Base-by-base conservation (phyloP, 768 basidiomycete genomes). In the Termitomyces sp. region DNA sequence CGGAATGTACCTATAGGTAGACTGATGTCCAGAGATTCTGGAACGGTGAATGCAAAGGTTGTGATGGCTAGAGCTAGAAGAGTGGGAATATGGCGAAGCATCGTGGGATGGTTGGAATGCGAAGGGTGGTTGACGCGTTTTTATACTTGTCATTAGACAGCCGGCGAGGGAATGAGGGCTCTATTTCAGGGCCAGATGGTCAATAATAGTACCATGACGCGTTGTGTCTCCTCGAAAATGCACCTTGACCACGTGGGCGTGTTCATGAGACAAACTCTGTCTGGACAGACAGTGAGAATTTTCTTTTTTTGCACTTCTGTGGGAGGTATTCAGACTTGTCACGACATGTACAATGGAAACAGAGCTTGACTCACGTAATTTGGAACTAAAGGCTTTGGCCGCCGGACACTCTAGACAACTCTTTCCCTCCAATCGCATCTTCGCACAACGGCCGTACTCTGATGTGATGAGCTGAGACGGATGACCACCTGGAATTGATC, bases 1-100 rank as follows among this genome's bases (percentile, higher is more conserved):
- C 76, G 78, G 62, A 84, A 84, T 0, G 71, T 76, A 4, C 85
- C 85, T 7, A 74, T 77, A 11, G 69, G 74, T 11, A 81, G 63
- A 7, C 58, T 59, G n/a, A 84, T 73, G n/a, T 81, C 77, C 22
- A 79, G 71, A 13, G 69, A 64, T 22, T 12, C 35, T 35, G 59
- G 9, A 24, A 16, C 15, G 2, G 59, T 36, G 22, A 52, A 42
- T 0, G 13, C 28, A 56, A n/a, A 33, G 12, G 48, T 20, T 18
- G 7, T 44, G 16, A 6, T 24, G 16, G 24, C 7, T n/a, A 61
- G 28, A 28, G n/a, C 9, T 20, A 48, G 3, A 35, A 56, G 35
- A 12, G 24, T 22, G 7, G 18, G 39, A 16, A 55, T 9, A 22
- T 20, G 28, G 28, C 7, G 7, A 15, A 35, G 18, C 60, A 61